phyloP scores from a whole-genome alignment of 1,284 basidiomycete genomes.

The Ceratobasidium theobromae region DNA sequence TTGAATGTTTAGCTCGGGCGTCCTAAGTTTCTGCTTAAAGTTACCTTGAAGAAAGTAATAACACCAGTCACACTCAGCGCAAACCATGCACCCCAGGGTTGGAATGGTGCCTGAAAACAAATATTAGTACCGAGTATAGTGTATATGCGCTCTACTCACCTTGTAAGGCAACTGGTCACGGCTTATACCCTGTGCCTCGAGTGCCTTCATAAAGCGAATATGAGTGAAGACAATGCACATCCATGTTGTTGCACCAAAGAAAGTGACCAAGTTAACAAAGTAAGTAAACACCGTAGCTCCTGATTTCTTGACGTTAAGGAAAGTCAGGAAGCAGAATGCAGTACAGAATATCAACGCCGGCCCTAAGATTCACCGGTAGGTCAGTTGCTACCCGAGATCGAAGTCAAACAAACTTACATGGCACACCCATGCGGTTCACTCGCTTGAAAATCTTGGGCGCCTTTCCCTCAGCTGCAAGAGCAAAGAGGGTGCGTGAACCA shows the following conservation, averaged over 20 bases:
- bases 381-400: neutral
- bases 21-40: slow-evolving; percentile 3
- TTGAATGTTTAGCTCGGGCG: neutral
- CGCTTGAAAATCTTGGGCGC: slow-evolving; percentile 53
- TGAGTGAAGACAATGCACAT: slow-evolving; percentile 69
- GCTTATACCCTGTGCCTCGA: slow-evolving; percentile 64
- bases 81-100: slow-evolving; percentile 64
- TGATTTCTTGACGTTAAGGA: slow-evolving; percentile 59
- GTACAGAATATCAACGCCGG: slow-evolving; percentile 55
- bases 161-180: slow-evolving; percentile 52
- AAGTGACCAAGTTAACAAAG: slow-evolving; percentile 69
- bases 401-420: slow-evolving; percentile 37
- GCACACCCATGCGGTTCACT: slow-evolving; percentile 51
- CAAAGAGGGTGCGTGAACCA: slow-evolving; percentile 40
- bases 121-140: slow-evolving; percentile 53
- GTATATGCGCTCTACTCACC: neutral
- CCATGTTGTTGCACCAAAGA: slow-evolving; percentile 73
- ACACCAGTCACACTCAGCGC: slow-evolving; percentile 58
- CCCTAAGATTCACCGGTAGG: slow-evolving; percentile 1
- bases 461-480: slow-evolving; percentile 54
- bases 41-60: slow-evolving; percentile 63
- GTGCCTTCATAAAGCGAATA: slow-evolving; percentile 69
- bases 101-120: slow-evolving; percentile 53
- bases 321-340: slow-evolving; percentile 58
- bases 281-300: slow-evolving; percentile 63